Evolutionary conservation across 2,329 filamentous ascomycete species (phyloP), one percentile per base, ranked within the genome.

Genomic region (Neofusicoccum kwambonambiense): DNA sequence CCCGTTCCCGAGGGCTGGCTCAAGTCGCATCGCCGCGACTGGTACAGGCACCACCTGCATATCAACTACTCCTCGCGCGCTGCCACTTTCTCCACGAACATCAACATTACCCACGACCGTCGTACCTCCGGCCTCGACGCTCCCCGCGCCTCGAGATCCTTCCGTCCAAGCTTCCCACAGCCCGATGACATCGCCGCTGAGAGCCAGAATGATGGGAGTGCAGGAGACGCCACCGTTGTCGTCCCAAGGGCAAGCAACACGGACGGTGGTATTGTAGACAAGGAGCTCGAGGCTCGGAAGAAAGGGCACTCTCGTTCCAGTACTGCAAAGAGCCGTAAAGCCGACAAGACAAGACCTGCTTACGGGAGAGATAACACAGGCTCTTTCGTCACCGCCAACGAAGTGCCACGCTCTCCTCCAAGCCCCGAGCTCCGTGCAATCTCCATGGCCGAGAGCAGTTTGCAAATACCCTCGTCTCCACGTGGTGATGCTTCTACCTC

Each of bases 1-100:
- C 87, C 87, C 41, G 86, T 89, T 41, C 87, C 87, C 50, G 84
- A 86, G 69, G 86, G 85, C 64, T 89, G 87, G 87, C 79, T 89
- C 62, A 85, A 84, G 69, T 85, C 82, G 66, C 84, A 89, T 73
- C 81, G 86, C 61, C 87, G 86, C 70, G 82, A 85, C 65, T 89
- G 87, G 87, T 89, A 88, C 75, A 84, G 79, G 69, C 76, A 80
- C 70, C 80, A 82, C 68, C 72, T 81, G 22, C 73, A 76, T 69
- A 76, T 79, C 75, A 76, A 77, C 70, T 76, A 80, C 70, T 79
- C 77, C 64, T 78, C 74, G 39, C 77, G 75, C 64, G 68, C 78
- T 5, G 79, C 82, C 12, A 83, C 82, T n/a, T 87, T 87, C 70
- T 80, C 80, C 27, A 81, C 82, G 1, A 79, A 82, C 65, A 76